Percentiles rank a stretch among this genome's conserved stretches.
These are phyloP conservation scores for Monosporascus sp. DNA, from an alignment of 2,329 filamentous ascomycete species.

Conservation along the genomic window DNA sequence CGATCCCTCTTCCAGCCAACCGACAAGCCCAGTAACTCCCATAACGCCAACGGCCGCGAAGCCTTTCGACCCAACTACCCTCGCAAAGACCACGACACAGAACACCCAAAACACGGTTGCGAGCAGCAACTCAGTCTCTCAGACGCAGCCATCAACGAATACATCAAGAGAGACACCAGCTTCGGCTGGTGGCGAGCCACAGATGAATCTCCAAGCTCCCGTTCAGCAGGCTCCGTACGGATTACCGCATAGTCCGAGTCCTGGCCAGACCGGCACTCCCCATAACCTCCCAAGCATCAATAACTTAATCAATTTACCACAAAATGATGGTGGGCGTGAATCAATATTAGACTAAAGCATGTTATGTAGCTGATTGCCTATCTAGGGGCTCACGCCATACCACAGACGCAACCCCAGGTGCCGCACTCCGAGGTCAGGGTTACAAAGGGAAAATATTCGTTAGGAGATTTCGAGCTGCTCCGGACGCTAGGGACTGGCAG, in stretches of 20 bases:
- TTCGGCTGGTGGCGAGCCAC: slow-evolving; percentile 24
- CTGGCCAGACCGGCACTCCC: slow-evolving; percentile 25
- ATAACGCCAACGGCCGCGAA: slow-evolving; percentile 49
- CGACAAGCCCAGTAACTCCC: slow-evolving; percentile 58
- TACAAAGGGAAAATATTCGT: slow-evolving; percentile 96
- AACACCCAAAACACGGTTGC: slow-evolving; percentile 8
- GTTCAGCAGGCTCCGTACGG: slow-evolving; percentile 33
- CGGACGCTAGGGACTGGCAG: slow-evolving; percentile 93
- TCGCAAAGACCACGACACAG: slow-evolving; percentile 30
- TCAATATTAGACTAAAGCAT: neutral
- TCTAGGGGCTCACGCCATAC: slow-evolving; percentile 22
- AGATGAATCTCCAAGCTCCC: slow-evolving; percentile 25
- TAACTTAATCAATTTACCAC: slow-evolving; percentile 70
- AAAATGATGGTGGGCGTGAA: slow-evolving; percentile 31
- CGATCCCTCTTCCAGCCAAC: slow-evolving; percentile 62
- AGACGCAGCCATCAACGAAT: slow-evolving; percentile 15
- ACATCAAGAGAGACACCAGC: slow-evolving; percentile 17
- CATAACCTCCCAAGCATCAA: slow-evolving; percentile 77
- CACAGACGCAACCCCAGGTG: slow-evolving; percentile 22
- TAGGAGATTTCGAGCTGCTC: slow-evolving; percentile 83
- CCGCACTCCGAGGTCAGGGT: slow-evolving; percentile 46
- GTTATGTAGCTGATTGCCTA: neutral
- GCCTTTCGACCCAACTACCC: slow-evolving; percentile 41
- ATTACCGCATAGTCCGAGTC: slow-evolving; percentile 34
- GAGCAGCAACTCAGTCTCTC: slow-evolving; percentile 14